A percentile compares a stretch with the other conserved stretches of the same genome.
These are phyloP conservation scores for Populus hybrid DNA, from an alignment of 441 rosid genomes.

Conservation along the genomic window DNA sequence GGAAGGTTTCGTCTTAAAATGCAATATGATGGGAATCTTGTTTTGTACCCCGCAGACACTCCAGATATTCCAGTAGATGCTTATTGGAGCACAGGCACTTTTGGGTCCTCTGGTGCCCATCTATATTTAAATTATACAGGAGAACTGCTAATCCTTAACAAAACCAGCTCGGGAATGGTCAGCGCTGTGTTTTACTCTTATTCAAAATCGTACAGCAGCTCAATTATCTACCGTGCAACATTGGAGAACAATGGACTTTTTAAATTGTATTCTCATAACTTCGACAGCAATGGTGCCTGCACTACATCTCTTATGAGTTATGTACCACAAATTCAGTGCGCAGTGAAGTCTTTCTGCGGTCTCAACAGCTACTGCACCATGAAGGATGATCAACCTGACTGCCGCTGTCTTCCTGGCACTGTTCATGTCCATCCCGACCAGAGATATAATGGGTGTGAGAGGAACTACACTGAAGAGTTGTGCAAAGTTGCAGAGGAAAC, in stretches of 20 bases:
- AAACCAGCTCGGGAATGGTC: background rate
- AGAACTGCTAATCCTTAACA: background rate
- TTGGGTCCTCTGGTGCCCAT: fast-evolving
- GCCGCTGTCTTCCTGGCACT: slow-evolving; percentile 29
- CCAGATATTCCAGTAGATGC: background rate
- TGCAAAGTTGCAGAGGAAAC: slow-evolving; percentile 8
- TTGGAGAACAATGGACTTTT: slow-evolving; percentile 18
- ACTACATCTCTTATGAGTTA: slow-evolving; percentile 9
- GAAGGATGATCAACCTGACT: slow-evolving; percentile 5
- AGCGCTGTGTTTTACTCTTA: fast-evolving
- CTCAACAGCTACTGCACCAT: slow-evolving; percentile 26
- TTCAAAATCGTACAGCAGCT: background rate
- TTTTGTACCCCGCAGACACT: slow-evolving; percentile 1
- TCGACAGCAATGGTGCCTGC: background rate
- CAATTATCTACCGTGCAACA: slow-evolving; percentile 12
- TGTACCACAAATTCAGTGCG: slow-evolving; percentile 10
- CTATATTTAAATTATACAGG: slow-evolving; percentile 15
- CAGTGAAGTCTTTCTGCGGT: slow-evolving; percentile 25
- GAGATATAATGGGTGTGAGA: slow-evolving; percentile 24
- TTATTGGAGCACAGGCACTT: slow-evolving; percentile 2
- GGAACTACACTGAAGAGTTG: slow-evolving; percentile 11
- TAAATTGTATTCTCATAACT: slow-evolving; percentile 27
- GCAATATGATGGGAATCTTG: slow-evolving; percentile 16
- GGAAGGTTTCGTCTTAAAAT: slow-evolving; percentile 15
- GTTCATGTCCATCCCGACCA: background rate